Percentiles rank a stretch among this genome's conserved stretches.
phyloP scores from a whole-genome alignment of 768 basidiomycete species.

The Tylopilus subfusipes region DNA sequence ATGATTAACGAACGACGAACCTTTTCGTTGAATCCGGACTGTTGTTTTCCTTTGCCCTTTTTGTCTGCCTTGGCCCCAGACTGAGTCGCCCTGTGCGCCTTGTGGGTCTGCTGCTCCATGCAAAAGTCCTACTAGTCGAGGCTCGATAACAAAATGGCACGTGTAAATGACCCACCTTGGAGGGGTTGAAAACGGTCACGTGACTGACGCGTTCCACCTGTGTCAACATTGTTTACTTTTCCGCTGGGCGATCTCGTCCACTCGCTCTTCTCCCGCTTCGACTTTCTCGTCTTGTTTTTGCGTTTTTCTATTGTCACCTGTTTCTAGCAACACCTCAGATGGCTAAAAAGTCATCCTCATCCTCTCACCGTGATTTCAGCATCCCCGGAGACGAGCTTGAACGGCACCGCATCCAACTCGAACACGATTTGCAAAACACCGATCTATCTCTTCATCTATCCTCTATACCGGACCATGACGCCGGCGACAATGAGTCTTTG shows the following conservation, averaged over 20 bases:
- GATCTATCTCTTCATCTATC: slow-evolving; percentile 71
- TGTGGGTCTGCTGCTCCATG: slow-evolving; percentile 79
- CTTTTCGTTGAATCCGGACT: slow-evolving; percentile 87
- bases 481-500: slow-evolving; percentile 47
- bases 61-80: slow-evolving; percentile 74
- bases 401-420: slow-evolving; percentile 71
- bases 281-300: slow-evolving; percentile 12
- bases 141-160: not conserved
- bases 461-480: slow-evolving; percentile 41
- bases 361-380: slow-evolving; percentile 40
- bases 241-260: not conserved
- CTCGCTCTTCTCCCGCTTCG: slow-evolving; percentile 7
- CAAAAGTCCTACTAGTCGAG: not conserved
- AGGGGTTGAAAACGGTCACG: slow-evolving; percentile 23
- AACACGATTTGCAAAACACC: slow-evolving; percentile 71
- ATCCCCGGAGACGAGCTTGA: slow-evolving; percentile 76
- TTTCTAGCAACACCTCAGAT: slow-evolving; percentile 20
- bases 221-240: slow-evolving; percentile 22
- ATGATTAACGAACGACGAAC: slow-evolving; percentile 33
- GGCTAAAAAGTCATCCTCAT: slow-evolving; percentile 26
- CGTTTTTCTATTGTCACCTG: slow-evolving; percentile 13
- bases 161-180: slow-evolving; percentile 11
- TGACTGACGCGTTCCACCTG: slow-evolving; percentile 26
- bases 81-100: slow-evolving; percentile 73
- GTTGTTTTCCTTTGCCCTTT: slow-evolving; percentile 68